phyloP scores from a whole-genome alignment of 352 stramenopile species.

The Aphanomyces astaci region DNA sequence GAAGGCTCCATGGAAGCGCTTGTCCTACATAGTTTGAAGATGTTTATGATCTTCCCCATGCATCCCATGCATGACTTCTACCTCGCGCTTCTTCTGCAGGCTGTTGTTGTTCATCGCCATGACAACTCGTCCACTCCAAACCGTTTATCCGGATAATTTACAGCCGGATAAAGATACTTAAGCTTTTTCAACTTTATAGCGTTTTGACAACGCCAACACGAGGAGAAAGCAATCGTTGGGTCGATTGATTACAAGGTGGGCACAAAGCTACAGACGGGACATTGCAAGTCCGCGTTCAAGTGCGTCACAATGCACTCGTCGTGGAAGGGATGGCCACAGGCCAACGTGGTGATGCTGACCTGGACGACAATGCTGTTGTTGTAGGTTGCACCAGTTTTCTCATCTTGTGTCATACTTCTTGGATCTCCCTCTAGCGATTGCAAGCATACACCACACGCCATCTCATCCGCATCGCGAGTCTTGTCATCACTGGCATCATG shows the following conservation, averaged over 20 bases:
- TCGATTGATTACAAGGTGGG: not conserved
- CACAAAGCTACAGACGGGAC: conserved; percentile 40
- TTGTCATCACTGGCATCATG: conserved; percentile 29
- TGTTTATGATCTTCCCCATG: not conserved
- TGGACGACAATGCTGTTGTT: conserved; percentile 17
- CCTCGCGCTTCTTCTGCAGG: not conserved
- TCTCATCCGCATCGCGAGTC: not conserved
- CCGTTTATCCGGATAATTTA: not conserved
- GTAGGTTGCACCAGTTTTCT: too few relatives aligned
- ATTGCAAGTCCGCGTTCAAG: conserved; percentile 62
- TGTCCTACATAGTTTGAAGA: conserved; percentile 5
- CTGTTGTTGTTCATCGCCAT: not conserved
- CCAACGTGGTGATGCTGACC: conserved; percentile 48
- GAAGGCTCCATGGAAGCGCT: conserved; percentile 90
- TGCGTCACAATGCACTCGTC: conserved; percentile 81
- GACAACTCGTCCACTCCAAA: too few relatives aligned
- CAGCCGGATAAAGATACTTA: not conserved
- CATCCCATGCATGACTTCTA: too few relatives aligned
- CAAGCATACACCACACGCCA: not conserved
- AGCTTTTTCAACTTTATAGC: too few relatives aligned
- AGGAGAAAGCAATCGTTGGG: not conserved
- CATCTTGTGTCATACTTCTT: too few relatives aligned
- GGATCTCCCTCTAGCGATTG: not conserved
- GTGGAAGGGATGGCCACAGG: conserved; percentile 78
- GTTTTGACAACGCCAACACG: not conserved